Conservation (phyloP, 306 rosid genomes). For the Lathyrus aphaca region DNA sequence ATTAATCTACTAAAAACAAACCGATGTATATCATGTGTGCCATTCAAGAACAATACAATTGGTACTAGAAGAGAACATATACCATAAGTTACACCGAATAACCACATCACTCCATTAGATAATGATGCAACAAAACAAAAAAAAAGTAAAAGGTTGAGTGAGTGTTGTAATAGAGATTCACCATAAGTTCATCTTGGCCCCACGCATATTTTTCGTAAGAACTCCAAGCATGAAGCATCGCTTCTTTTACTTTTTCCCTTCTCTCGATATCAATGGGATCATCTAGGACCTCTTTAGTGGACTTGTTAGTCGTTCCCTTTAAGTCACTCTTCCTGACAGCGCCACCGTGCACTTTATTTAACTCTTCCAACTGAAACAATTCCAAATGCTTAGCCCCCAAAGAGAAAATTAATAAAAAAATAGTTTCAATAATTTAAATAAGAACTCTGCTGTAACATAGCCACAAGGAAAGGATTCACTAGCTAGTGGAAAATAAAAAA, state of each 20-base stretch:
- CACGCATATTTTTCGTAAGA: conserved; percentile 95
- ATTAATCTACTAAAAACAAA: conserved; percentile 11
- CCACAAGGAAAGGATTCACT: conserved; percentile 15
- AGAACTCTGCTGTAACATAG: conserved; percentile 22
- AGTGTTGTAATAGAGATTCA: conserved; percentile 25
- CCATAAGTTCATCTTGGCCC: conserved; percentile 94
- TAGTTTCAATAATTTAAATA: conserved; percentile 29
- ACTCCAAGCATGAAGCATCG: conserved; percentile 96
- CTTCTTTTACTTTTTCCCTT: conserved; percentile 91
- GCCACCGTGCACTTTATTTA: conserved; percentile 43
- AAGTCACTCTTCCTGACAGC: conserved; percentile 22
- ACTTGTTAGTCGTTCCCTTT: conserved; percentile 21
- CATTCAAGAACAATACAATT: conserved; percentile 22
- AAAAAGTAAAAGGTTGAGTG: conserved; percentile 30
- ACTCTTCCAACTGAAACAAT: conserved; percentile 70
- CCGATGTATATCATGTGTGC: neutral
- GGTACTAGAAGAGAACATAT: neutral
- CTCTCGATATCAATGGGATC: conserved; percentile 73
- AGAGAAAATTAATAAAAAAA: conserved; percentile 19
- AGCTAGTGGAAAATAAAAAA: conserved; percentile 14
- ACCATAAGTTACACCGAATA: conserved; percentile 17
- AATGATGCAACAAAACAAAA: conserved; percentile 13
- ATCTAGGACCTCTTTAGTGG: conserved; percentile 51
- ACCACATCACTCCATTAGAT: conserved; percentile 26
- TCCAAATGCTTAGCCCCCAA: conserved; percentile 30